These are phyloP conservation scores for Stylosanthes scabra DNA, from an alignment of 331 rosid genomes.

Conservation along the genomic window DNA sequence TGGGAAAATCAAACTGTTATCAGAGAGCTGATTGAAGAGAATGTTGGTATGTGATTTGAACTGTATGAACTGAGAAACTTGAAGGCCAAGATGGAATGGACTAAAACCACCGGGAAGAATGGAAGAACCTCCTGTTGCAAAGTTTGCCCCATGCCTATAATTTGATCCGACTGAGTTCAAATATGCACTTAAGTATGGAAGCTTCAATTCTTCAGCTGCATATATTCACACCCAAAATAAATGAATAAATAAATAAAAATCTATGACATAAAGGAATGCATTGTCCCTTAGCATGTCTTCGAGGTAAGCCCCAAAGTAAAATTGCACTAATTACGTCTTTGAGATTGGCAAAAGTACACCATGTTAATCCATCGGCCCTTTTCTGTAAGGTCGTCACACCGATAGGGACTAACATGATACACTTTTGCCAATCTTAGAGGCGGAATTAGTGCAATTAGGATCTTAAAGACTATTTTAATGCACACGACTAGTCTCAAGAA, in stretches of 20 bases:
- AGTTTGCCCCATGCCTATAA: constrained; percentile 84
- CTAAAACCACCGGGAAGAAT: constrained; percentile 71
- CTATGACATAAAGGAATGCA: background rate
- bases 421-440: too few species aligned
- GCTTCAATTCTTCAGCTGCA: constrained; percentile 84
- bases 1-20: constrained; percentile 54
- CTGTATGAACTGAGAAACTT: constrained; percentile 66
- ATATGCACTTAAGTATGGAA: constrained; percentile 81
- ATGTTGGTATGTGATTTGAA: constrained; percentile 66
- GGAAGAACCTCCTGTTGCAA: constrained; percentile 79
- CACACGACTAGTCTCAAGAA: too few species aligned
- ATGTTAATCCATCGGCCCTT: too few species aligned
- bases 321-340: too few species aligned
- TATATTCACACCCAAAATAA: background rate
- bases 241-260: background rate
- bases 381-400: too few species aligned
- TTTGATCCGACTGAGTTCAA: constrained; percentile 76
- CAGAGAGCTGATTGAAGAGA: constrained; percentile 54
- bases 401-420: too few species aligned
- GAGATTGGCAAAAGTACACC: too few species aligned
- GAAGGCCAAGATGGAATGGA: constrained; percentile 84
- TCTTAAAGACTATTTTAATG: too few species aligned
- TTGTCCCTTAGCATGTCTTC: background rate
- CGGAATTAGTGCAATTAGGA: too few species aligned
- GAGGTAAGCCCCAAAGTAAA: too few species aligned